Conservation (phyloP, 768 basidiomycete species). For the Hemileccinum impolitum region DNA sequence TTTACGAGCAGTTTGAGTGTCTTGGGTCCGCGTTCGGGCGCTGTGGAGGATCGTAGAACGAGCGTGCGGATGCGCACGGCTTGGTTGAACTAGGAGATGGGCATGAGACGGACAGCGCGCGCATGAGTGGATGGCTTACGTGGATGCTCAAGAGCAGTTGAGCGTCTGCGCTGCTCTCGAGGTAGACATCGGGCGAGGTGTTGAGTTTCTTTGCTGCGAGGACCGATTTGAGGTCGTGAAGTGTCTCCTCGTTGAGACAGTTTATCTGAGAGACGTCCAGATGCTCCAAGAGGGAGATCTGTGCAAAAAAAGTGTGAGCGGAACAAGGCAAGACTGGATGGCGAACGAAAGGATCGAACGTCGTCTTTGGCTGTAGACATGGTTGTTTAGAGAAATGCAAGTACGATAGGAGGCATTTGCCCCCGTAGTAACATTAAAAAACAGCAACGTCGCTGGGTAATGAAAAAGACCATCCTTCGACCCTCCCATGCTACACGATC, state of each 20-base stretch:
- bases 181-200: constrained; percentile 38
- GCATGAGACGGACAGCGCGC: too few species aligned
- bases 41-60: constrained; percentile 41
- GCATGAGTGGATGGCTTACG: constrained; percentile 38
- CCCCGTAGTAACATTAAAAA: background rate
- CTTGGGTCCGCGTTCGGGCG: constrained; percentile 49
- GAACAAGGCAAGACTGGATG: background rate
- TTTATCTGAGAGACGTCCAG: constrained; percentile 59
- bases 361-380: constrained; percentile 30
- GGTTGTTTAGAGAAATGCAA: background rate
- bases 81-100: constrained; percentile 57
- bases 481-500: constrained; percentile 48
- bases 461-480: too few species aligned
- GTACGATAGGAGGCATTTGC: constrained; percentile 16
- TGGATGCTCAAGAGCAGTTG: constrained; percentile 65
- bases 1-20: constrained; percentile 63
- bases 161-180: constrained; percentile 70
- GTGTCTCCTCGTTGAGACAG: constrained; percentile 63
- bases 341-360: constrained; percentile 19
- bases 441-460: background rate
- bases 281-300: constrained; percentile 55
- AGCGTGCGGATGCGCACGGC: constrained; percentile 61
- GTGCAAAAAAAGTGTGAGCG: constrained; percentile 6
- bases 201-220: constrained; percentile 44
- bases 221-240: constrained; percentile 53